Percentiles rank a stretch among this genome's conserved stretches.
Evolutionary conservation across 768 basidiomycete genomes (phyloP).

Genomic region (Termitomyces sp.): DNA sequence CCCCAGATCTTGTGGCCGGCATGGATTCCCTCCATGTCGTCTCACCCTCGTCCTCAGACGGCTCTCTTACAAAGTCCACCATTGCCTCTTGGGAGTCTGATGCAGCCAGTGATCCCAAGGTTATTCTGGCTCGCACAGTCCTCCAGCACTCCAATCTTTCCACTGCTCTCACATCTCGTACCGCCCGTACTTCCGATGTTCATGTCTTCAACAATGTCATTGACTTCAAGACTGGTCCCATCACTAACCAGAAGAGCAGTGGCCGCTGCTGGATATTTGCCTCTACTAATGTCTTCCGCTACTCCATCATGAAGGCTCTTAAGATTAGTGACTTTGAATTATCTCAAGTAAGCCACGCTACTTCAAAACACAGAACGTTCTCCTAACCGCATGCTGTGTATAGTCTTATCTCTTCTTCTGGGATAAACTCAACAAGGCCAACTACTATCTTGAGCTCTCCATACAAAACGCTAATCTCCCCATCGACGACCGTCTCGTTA

Average conservation of each 20-base stretch:
- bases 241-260: conserved; percentile 84
- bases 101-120: conserved; percentile 53
- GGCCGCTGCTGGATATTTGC: conserved; percentile 97
- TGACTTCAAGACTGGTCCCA: conserved; percentile 77
- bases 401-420: conserved; percentile 93
- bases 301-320: conserved; percentile 81
- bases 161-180: conserved; percentile 59
- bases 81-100: conserved; percentile 67
- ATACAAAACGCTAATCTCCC: conserved; percentile 80
- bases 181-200: conserved; percentile 56
- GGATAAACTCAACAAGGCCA: conserved; percentile 93
- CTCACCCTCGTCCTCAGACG: conserved; percentile 50
- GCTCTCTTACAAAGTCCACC: conserved; percentile 56
- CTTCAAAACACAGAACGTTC: neutral
- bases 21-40: conserved; percentile 31
- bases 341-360: conserved; percentile 57
- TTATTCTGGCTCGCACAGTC: conserved; percentile 73
- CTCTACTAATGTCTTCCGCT: conserved; percentile 82
- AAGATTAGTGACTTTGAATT: conserved; percentile 89
- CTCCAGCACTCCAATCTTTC: conserved; percentile 67
- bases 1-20: conserved; percentile 23
- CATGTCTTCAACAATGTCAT: conserved; percentile 84
- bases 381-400: neutral
- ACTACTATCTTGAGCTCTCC: conserved; percentile 87
- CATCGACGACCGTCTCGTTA: conserved; percentile 80